Conservation (phyloP, 2,329 filamentous ascomycete species). For the Emydomyces testavorans region DNA sequence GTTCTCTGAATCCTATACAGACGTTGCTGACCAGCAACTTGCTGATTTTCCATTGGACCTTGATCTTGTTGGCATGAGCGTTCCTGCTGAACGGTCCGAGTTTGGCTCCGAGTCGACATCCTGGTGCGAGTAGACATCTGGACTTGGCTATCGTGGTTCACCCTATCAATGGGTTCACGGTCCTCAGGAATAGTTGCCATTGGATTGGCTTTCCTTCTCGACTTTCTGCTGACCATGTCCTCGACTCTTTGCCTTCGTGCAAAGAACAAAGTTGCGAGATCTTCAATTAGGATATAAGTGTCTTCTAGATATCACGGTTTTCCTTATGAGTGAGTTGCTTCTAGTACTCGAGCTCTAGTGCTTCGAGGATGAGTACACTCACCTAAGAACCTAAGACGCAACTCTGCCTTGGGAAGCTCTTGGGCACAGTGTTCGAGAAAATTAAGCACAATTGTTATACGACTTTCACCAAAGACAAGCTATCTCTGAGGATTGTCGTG, state of each 20-base stretch:
- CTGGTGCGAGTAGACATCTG: neutral
- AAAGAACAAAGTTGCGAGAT: neutral
- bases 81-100: neutral
- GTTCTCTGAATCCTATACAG: neutral
- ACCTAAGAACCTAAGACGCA: too few relatives aligned
- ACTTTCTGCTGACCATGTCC: neutral
- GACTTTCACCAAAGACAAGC: too few relatives aligned
- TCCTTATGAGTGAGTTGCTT: too few relatives aligned
- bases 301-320: too few relatives aligned
- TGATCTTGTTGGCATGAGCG: neutral
- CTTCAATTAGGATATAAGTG: too few relatives aligned
- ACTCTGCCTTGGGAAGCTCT: too few relatives aligned
- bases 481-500: too few relatives aligned
- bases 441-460: too few relatives aligned
- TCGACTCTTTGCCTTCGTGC: neutral
- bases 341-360: too few relatives aligned
- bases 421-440: too few relatives aligned
- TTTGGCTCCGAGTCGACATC: neutral
- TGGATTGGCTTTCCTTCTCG: neutral
- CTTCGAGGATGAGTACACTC: too few relatives aligned
- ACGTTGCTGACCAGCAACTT: neutral
- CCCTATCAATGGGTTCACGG: neutral
- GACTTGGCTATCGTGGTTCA: neutral
- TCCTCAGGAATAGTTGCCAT: neutral
- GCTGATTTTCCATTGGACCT: neutral